These are phyloP conservation scores for Cutaneotrichosporon cutaneum DNA, from an alignment of 1,284 basidiomycete genomes.

Conservation along the genomic window DNA sequence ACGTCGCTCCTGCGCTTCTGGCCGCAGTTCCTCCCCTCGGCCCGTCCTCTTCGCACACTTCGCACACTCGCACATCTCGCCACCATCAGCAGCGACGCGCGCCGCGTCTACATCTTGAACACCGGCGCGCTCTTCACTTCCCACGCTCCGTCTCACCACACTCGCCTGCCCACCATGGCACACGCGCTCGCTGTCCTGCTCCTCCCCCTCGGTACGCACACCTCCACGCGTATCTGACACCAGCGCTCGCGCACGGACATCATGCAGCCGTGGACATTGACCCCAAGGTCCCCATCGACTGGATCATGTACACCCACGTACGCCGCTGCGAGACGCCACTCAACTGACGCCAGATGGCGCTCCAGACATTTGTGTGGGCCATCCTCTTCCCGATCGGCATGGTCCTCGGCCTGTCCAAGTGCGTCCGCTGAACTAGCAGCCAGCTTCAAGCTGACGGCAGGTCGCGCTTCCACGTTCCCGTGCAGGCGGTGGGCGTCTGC, in stretches of 20 bases:
- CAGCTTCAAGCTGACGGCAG: constrained; percentile 28
- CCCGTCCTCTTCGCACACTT: background rate
- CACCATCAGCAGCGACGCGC: background rate
- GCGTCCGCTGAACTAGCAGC: background rate
- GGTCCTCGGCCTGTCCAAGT: constrained; percentile 76
- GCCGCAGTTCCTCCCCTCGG: background rate
- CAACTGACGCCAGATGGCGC: constrained; percentile 56
- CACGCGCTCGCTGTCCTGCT: background rate
- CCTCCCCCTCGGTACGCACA: constrained; percentile 2
- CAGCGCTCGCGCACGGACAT: constrained; percentile 47
- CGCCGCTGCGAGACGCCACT: constrained; percentile 13
- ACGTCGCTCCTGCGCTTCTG: too few relatives aligned
- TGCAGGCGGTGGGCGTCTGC: constrained; percentile 69
- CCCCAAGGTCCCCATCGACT: constrained; percentile 66
- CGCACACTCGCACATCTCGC: background rate
- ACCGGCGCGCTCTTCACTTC: background rate
- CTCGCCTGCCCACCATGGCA: too few relatives aligned
- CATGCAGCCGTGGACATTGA: constrained; percentile 70
- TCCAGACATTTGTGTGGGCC: constrained; percentile 76
- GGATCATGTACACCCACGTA: constrained; percentile 71
- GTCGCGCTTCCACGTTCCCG: constrained; percentile 75
- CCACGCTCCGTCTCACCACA: too few relatives aligned
- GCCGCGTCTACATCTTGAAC: background rate
- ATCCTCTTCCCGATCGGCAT: constrained; percentile 80
- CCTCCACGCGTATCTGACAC: background rate